phyloP scores from a whole-genome alignment of 257 asterid species.

The Nicotiana attenuata region DNA sequence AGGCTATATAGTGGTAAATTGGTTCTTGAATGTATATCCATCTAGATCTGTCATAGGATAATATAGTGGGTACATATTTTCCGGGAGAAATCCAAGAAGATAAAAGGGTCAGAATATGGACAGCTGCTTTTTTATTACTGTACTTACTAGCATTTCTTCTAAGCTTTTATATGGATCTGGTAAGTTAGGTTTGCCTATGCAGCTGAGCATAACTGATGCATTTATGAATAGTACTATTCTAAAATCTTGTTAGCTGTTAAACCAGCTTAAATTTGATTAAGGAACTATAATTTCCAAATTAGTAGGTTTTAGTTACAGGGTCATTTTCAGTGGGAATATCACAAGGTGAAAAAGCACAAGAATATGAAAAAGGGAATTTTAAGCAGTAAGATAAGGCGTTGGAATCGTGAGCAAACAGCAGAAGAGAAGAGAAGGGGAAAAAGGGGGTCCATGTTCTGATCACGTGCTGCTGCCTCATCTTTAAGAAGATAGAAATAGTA shows the following conservation, averaged over 20 bases:
- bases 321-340: background rate
- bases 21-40: background rate
- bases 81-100: background rate
- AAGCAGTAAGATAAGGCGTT: background rate
- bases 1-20: background rate
- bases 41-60: background rate
- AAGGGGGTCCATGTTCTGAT: slow-evolving; percentile 28
- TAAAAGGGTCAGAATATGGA: slow-evolving; percentile 8
- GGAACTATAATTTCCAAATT: background rate
- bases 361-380: background rate
- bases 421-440: background rate
- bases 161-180: background rate
- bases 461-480: slow-evolving; percentile 35
- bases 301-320: background rate
- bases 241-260: background rate
- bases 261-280: background rate
- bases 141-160: background rate
- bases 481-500: background rate
- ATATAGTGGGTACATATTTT: background rate
- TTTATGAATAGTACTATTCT: background rate
- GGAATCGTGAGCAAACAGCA: slow-evolving; percentile 2
- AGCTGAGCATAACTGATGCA: background rate
- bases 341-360: background rate
- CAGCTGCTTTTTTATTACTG: background rate
- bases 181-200: background rate